A percentile compares a stretch with the other conserved stretches of the same genome.
These are phyloP conservation scores for Lablab purpureus DNA, from an alignment of 306 rosid species.

Conservation along the genomic window DNA sequence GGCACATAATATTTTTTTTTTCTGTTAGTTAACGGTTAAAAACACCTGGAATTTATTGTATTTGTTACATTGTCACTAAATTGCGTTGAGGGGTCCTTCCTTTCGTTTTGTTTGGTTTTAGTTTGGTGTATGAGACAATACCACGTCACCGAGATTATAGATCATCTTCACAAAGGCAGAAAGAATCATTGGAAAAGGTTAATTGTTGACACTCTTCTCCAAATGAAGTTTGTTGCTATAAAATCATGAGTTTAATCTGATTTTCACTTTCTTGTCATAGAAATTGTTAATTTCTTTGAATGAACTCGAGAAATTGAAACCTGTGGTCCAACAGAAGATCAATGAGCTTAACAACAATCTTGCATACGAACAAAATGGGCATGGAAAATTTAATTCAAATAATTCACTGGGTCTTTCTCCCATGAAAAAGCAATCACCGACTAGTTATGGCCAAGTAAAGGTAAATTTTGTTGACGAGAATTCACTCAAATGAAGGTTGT, in stretches of 20 bases:
- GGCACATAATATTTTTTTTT: background rate
- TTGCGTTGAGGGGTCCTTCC: conserved; percentile 26
- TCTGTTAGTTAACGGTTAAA: conserved; percentile 27
- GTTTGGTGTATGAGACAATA: conserved; percentile 90
- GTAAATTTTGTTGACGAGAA: conserved; percentile 47
- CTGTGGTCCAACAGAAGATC: conserved; percentile 79
- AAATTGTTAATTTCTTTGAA: conserved; percentile 66
- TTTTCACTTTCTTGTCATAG: conserved; percentile 54
- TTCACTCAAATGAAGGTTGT: conserved; percentile 6
- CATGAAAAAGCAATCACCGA: conserved; percentile 52
- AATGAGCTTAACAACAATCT: conserved; percentile 66
- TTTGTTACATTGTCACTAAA: conserved; percentile 40
- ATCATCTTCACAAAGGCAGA: conserved; percentile 63
- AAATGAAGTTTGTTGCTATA: background rate
- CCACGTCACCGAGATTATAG: conserved; percentile 81
- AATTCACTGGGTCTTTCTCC: conserved; percentile 56
- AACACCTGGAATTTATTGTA: background rate
- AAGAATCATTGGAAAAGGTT: conserved; percentile 76
- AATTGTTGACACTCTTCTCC: conserved; percentile 17
- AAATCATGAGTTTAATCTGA: conserved; percentile 34
- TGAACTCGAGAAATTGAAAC: conserved; percentile 90
- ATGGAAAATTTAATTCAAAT: conserved; percentile 58
- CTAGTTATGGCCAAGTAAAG: conserved; percentile 57
- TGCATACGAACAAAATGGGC: conserved; percentile 54
- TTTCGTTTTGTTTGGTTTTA: conserved; percentile 48